A percentile compares a stretch with the other conserved stretches of the same genome.
These are phyloP conservation scores for Thelephora ganbajun DNA, from an alignment of 768 basidiomycete genomes.

Conservation along the genomic window DNA sequence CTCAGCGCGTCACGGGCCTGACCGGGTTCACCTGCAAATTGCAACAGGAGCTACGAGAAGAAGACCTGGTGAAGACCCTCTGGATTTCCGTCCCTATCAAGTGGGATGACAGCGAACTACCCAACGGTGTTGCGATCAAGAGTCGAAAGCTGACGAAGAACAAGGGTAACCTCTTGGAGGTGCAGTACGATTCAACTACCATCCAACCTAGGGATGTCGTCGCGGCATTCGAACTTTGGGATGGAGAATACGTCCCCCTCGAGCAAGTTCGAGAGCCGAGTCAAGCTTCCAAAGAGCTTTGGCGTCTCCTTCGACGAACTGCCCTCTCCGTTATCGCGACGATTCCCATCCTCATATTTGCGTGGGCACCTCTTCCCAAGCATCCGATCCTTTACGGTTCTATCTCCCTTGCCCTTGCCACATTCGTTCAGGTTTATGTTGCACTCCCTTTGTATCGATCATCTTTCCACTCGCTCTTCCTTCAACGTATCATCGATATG, in stretches of 20 bases:
- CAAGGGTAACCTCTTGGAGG: neutral
- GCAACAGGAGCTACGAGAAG: too few species aligned
- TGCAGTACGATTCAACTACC: constrained; percentile 4
- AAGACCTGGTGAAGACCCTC: too few species aligned
- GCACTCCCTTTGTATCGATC: constrained; percentile 23
- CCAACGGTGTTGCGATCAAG: too few species aligned
- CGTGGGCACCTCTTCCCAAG: constrained; percentile 25
- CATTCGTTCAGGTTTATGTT: constrained; percentile 21
- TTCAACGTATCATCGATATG: constrained; percentile 23
- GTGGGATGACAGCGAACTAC: too few species aligned
- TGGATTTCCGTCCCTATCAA: too few species aligned
- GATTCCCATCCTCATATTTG: constrained; percentile 27
- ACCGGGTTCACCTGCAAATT: too few species aligned
- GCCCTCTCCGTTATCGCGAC: constrained; percentile 18
- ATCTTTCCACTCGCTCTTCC: constrained; percentile 21
- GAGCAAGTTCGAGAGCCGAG: neutral
- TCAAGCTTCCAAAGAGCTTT: constrained; percentile 18
- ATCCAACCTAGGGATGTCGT: neutral
- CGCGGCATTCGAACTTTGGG: neutral
- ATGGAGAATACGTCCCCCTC: neutral
- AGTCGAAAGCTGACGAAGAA: too few species aligned
- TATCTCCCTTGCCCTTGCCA: constrained; percentile 23
- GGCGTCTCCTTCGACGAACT: constrained; percentile 17
- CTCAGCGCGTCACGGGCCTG: too few species aligned
- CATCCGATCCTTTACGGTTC: constrained; percentile 21